Evolutionary conservation across 331 rosid genomes (phyloP).

Genomic region (Quercus tomentella): DNA sequence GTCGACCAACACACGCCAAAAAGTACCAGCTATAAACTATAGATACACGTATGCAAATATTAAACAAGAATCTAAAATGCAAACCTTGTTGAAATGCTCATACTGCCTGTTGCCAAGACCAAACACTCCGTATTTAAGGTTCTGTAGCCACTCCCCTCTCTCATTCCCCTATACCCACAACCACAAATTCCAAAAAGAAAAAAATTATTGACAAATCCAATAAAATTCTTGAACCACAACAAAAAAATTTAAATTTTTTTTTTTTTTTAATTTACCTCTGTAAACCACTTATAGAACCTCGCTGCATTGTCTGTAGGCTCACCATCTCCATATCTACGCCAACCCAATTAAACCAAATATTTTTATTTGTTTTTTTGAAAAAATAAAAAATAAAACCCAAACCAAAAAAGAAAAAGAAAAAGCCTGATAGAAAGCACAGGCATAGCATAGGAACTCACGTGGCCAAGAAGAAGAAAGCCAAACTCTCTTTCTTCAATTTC

Average conservation of each 20-base stretch:
- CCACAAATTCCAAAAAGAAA: neutral
- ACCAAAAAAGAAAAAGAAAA: neutral
- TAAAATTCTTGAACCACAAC: neutral
- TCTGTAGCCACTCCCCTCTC: slow-evolving; percentile 69
- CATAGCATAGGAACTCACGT: slow-evolving; percentile 57
- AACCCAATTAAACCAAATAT: slow-evolving; percentile 18
- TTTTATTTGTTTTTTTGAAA: too few species aligned
- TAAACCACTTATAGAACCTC: slow-evolving; percentile 91
- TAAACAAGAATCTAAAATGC: slow-evolving; percentile 1
- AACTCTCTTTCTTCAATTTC: slow-evolving; percentile 61
- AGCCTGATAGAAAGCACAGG: neutral
- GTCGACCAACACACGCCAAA: neutral
- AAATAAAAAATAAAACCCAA: neutral
- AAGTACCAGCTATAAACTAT: slow-evolving; percentile 7
- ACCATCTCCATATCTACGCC: slow-evolving; percentile 94
- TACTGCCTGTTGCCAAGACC: slow-evolving; percentile 99
- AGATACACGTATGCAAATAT: neutral
- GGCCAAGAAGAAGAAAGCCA: slow-evolving; percentile 83
- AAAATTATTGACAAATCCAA: neutral
- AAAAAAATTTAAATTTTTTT: too few species aligned
- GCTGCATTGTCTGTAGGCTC: slow-evolving; percentile 99
- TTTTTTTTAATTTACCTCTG: slow-evolving; percentile 42
- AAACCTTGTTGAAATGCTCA: slow-evolving; percentile 97
- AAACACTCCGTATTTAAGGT: slow-evolving; percentile 81
- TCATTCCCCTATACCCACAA: slow-evolving; percentile 62